Evolutionary conservation across 2,329 filamentous ascomycete genomes (phyloP), one percentile per base, ranked within the genome.

Genomic region (Penicillium thymicola): DNA sequence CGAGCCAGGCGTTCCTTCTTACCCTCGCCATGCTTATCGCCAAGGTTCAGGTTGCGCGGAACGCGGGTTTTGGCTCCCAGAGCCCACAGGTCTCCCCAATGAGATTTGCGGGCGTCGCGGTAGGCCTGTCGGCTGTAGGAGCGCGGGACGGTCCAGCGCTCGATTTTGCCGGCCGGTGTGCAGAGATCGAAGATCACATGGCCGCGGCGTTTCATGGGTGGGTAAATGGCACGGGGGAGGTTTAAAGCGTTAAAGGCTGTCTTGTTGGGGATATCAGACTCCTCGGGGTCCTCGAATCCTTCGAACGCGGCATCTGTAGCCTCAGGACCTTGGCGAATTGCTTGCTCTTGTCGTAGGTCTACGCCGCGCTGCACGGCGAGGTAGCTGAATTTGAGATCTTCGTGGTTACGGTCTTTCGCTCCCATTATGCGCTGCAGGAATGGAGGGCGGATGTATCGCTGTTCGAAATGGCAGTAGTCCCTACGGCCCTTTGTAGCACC

Each of bases 21-120:
- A 37, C 71, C 68, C 47, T 70, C 75, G 59, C 73, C 77, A 58
- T 65, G 72, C 66, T 66, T 72, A 51, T 68, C 70, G 3, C 89
- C 89, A 3, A 89, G 74, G 8, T 86, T 83, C 42, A 89, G 76
- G 14, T 77, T 79, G 45, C 89, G 79, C 2, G 75, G 69, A 4
- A 89, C 82, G 13, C 91, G 82, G 0, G 91, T 95, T 81, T 97
- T 97, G 23, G 92, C 93, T 0, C 94, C 94, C 0, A 97, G 80
- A 0, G 93, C 92, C 94, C 94, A 99, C 10, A 97, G 79, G 71
- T 97, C 94, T 38, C 94, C 94, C 94, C 93, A 97, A 51, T 78
- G 78, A 0, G 88, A 84, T 76, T 99, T 99, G 59, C 94, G 86
- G 36, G 94, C 94, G 70, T 97, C 94, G 66, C 89, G 90, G 76